A percentile compares a stretch with the other conserved stretches of the same genome.
Evolutionary conservation across 2,329 filamentous ascomycete species (phyloP).

Genomic region (Fusarium sp.): DNA sequence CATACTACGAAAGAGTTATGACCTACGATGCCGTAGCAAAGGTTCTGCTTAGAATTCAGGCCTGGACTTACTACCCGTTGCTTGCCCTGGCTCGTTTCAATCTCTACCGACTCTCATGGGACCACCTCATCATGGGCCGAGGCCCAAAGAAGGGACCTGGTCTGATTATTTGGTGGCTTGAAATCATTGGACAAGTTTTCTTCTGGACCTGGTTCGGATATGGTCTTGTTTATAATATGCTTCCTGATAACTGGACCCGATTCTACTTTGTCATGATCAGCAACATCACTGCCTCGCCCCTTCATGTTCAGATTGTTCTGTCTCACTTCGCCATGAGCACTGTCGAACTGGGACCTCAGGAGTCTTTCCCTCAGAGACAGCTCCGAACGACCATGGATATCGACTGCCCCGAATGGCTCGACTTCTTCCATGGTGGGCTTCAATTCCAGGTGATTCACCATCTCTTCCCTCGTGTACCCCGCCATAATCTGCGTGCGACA

Average conservation of each 20-base stretch:
- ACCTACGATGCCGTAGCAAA: constrained; percentile 80
- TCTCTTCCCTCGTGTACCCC: constrained; percentile 83
- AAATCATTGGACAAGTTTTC: constrained; percentile 79
- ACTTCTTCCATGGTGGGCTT: constrained; percentile 88
- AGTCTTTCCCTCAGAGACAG: constrained; percentile 92
- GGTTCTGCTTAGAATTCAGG: constrained; percentile 77
- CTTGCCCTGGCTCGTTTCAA: constrained; percentile 88
- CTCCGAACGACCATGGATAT: constrained; percentile 94
- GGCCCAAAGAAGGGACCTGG: constrained; percentile 81
- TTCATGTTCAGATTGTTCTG: constrained; percentile 91
- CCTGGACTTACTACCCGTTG: constrained; percentile 86
- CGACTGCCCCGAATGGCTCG: constrained; percentile 87
- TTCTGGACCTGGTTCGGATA: constrained; percentile 94
- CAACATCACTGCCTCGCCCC: constrained; percentile 82
- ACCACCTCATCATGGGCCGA: constrained; percentile 76
- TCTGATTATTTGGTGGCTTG: constrained; percentile 87
- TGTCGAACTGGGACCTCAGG: constrained; percentile 82
- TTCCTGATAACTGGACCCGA: constrained; percentile 77
- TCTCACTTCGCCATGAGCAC: constrained; percentile 97
- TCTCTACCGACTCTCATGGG: constrained; percentile 84
- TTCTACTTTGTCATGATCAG: constrained; percentile 82
- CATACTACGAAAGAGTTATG: constrained; percentile 83
- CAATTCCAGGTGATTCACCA: constrained; percentile 94
- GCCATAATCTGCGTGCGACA: constrained; percentile 82
- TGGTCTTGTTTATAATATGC: constrained; percentile 77